Evolutionary conservation across 2,329 filamentous ascomycete genomes (phyloP), one percentile per base, ranked within the genome.

Genomic region (Lecanoromycetidae sp.): DNA sequence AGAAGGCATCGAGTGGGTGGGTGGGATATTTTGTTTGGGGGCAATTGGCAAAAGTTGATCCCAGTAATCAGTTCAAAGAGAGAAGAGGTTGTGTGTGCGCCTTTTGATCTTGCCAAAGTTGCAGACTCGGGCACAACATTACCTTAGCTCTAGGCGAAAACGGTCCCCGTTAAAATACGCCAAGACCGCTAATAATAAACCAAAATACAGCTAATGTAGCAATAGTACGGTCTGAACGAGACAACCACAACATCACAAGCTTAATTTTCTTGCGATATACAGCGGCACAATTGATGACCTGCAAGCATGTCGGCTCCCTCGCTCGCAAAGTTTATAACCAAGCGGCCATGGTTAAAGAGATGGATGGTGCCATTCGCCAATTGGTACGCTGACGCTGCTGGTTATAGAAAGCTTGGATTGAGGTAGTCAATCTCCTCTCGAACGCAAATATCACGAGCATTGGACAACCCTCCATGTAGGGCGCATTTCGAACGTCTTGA

Each of bases 401-500:
- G 90, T 65, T 94, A 95, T 77, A 83, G 87, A 70, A 79, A 90
- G 77, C 75, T 95, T 62, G 90, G 90, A 62, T 75, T 95, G 70
- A 84, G 76, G 87, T 94, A 82, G 19, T 23, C 25, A 22, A 32
- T 8, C 23, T n/a, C 30, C 25, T 8, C 10, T 8, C 12, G 27
- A 13, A 15, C 23, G 25, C 35, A 17, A 29, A n/a, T 19, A 39
- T 13, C 4, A 13, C n/a, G n/a, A 19, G 6, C n/a, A n/a, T n/a
- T n/a, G n/a, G n/a, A n/a, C n/a, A n/a, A n/a, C n/a, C n/a, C n/a
- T n/a, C n/a, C n/a, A n/a, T n/a, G n/a, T n/a, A n/a, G n/a, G n/a
- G n/a, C n/a, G n/a, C n/a, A 5, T 15, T 38, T 22, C 12, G 12
- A 22, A 22, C 5, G 4, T 25, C n/a, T 12, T 5, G 12, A 10